Base-by-base conservation (phyloP, 106 monocot species). In the Dendrobium chrysotoxum region DNA sequence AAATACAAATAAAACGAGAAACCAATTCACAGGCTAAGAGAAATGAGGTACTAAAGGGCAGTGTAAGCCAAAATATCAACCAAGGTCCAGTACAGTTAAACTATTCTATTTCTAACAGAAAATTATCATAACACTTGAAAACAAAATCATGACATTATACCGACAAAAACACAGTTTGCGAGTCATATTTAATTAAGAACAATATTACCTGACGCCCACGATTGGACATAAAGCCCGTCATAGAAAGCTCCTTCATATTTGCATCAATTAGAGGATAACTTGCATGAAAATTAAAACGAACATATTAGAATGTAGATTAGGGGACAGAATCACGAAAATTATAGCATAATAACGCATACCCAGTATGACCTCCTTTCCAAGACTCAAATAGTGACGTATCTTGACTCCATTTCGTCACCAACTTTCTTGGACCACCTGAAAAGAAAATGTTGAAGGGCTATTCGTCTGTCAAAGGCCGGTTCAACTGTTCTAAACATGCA, bases 181-280 rank as follows among this genome's bases (percentile, higher is more conserved):
- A 44, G 44, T 7, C 44, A 44, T 0, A 44, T 7, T 44, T 44
- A 44, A 44, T 44, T 44, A 50, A 50, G 13, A 35, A 35, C 35
- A 35, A 35, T 35, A 35, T 47, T 89, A 98, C 94, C 94, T 98
- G 97, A 75, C 97, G 97, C 25, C 97, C 97, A 77, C 97, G 84
- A 68, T 98, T 98, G 20, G 92, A 94, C 97, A 98, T 98, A 80
- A 98, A 98, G 66, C 97, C 92, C 35, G 97, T 98, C 23, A 81
- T 28, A 7, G 86, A 86, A 21, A 98, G 83, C 74, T 98, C 97
- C 88, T 88, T 98, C 97, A 94, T 98, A 85, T 98, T 98, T 42
- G 97, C 97, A 83, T 98, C 97, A 71, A 98, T 89, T 45, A 94
- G 90, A 53, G 94, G 97, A 80, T 98, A 98, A 11, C 97, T 98